Base-by-base conservation (phyloP, 805 yeast species). In the Candida glaebosa region DNA sequence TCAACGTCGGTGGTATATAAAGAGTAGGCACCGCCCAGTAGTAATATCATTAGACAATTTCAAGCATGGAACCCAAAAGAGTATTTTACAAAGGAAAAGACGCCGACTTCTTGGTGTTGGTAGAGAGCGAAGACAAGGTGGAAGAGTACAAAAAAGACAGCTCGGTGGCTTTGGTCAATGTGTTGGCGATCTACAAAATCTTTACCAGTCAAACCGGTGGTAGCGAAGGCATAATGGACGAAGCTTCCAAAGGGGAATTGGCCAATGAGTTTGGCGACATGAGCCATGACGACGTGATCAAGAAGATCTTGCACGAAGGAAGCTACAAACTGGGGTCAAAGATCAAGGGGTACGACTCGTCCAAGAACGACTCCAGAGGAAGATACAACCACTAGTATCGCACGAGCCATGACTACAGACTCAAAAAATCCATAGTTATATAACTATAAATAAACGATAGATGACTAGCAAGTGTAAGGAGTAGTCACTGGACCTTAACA, bases 201-300 rank as follows among this genome's bases (percentile, higher is more conserved):
- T 88, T 73, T 56, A 70, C 76, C 17, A 76, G 78, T 42, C 73
- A 73, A 45, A 69, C 68, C 18, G 84, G 86, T 35, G 96, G 95
- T 24, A 65, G 79, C 3, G 85, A 79, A 51, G 96, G 96, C 42
- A 71, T 74, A 6, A 57, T 84, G 18, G 86, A 82, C 39, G 81
- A 78, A 52, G 95, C 91, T 2, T 82, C 91, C 5, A 75, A 78
- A 42, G 65, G 69, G 15, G 84, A 81, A 45, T 57, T 87, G 31
- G 73, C 71, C 38, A 75, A 75, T 47, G 93, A 87, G 54, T 87
- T 88, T 49, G 91, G 89, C 20, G 67, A 75, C 18, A 64, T 71
- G 37, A 67, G 65, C 31, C 53, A 60, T 3, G 87, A 82, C 40
- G 82, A 77, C 19, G 72, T 76, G n/a, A 73, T 87, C 42, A 73